These are phyloP conservation scores for Primulina tabacum DNA, from an alignment of 257 asterid genomes.

Conservation along the genomic window DNA sequence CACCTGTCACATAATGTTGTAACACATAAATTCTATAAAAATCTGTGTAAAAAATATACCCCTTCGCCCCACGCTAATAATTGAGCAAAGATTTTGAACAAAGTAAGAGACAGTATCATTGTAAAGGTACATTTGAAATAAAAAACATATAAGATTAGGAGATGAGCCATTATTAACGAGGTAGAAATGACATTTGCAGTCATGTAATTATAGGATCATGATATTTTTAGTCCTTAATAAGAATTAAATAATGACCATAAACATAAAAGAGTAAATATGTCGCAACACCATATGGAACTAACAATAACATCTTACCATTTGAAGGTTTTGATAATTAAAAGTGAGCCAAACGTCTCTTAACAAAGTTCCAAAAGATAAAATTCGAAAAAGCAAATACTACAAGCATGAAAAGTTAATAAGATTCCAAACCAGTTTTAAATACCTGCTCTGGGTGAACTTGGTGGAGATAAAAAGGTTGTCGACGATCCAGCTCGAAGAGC, in stretches of 20 bases:
- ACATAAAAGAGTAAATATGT: no score
- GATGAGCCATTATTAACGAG: background rate
- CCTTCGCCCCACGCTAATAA: background rate
- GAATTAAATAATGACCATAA: no score
- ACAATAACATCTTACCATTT: no score
- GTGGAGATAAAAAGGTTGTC: constrained; percentile 86
- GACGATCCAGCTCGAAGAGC: constrained; percentile 98
- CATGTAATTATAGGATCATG: background rate
- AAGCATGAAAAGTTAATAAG: constrained; percentile 1
- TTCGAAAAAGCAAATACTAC: background rate
- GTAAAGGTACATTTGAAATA: background rate
- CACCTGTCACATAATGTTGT: constrained; percentile 41
- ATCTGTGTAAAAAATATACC: background rate
- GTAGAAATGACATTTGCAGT: background rate
- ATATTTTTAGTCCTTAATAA: no score
- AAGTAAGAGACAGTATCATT: background rate
- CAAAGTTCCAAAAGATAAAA: no score
- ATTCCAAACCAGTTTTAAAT: constrained; percentile 13
- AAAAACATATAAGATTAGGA: no score
- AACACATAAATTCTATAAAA: background rate
- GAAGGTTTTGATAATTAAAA: background rate
- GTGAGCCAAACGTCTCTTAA: background rate
- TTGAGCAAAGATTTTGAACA: background rate
- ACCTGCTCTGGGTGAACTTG: constrained; percentile 93
- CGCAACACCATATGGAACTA: no score